These are phyloP conservation scores for Theobroma cacao DNA, from an alignment of 345 rosid genomes.

Conservation along the genomic window DNA sequence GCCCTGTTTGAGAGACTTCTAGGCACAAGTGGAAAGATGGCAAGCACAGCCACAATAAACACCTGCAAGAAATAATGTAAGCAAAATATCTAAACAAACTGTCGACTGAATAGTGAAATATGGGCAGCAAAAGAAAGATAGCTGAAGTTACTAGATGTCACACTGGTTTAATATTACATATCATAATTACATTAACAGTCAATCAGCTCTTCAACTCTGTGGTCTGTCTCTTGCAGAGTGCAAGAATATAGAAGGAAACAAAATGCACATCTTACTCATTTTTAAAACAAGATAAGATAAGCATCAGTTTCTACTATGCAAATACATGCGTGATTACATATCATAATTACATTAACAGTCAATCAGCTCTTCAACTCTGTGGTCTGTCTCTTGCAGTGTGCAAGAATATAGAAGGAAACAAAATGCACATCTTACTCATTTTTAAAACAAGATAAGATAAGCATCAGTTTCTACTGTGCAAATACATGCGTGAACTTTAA, in stretches of 20 bases:
- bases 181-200: neutral
- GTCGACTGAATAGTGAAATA: neutral
- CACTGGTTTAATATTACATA: neutral
- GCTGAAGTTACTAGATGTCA: neutral
- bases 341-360: neutral
- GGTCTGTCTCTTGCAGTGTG: neutral
- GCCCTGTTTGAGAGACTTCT: constrained; percentile 74
- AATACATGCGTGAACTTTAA: neutral
- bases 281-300: too few species aligned
- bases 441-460: too few species aligned
- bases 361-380: neutral
- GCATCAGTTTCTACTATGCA: neutral
- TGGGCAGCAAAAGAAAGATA: neutral
- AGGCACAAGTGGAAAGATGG: constrained; percentile 79
- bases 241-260: neutral
- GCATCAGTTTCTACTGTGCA: neutral
- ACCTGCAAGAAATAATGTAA: constrained; percentile 52
- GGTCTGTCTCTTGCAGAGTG: neutral
- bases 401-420: neutral
- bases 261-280: neutral
- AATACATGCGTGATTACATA: neutral
- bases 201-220: neutral
- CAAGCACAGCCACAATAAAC: constrained; percentile 82
- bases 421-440: neutral
- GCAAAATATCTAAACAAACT: constrained; percentile 12